Evolutionary conservation across 2,329 filamentous ascomycete species (phyloP), one percentile per base, ranked within the genome.

Genomic region (Malbranchea zuffiana): DNA sequence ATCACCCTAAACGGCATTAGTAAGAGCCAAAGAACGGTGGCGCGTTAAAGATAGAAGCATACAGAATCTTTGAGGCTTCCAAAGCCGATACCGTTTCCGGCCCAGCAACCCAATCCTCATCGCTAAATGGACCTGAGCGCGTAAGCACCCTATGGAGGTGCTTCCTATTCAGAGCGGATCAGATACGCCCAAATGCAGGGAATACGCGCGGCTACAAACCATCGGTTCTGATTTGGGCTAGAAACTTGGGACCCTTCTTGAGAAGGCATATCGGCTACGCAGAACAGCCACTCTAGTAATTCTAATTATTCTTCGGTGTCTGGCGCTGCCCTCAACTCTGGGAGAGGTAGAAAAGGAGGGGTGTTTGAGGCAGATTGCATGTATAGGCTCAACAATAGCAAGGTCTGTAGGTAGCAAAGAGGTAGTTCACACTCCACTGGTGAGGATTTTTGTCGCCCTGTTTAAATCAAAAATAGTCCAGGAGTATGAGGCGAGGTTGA

Each of bases 141-240:
- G 71, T 78, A 39, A 93, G 72, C 46, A 95, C 78, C 44, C 73
- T 79, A 61, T 96, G 78, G 40, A 96, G 72, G 57, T 93, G 80
- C 59, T 75, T 78, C 86, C 86, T n/a, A 32, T 17, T n/a, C 5
- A 26, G 12, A 10, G 18, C 8, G 3, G 3, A 8, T 23, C 20
- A 29, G 13, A 18, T 25, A 18, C 11, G 17, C 13, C 16, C 17
- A 40, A n/a, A n/a, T 16, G 13, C 21, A 32, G 8, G 20, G 40
- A 34, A 52, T 44, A 15, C 40, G 20, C 26, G 13, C 33, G 12
- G 10, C 8, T 15, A 21, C 48, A 40, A 44, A 57, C 55, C 55
- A 58, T 50, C 48, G 49, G 5, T 37, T 12, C 26, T 25, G 25
- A 17, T 13, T 32, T 26, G n/a, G 7, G 15, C 30, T 26, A 6